A percentile compares a stretch with the other conserved stretches of the same genome.
These are phyloP conservation scores for Ophiobolus disseminans DNA, from an alignment of 2,329 filamentous ascomycete genomes.

Conservation along the genomic window DNA sequence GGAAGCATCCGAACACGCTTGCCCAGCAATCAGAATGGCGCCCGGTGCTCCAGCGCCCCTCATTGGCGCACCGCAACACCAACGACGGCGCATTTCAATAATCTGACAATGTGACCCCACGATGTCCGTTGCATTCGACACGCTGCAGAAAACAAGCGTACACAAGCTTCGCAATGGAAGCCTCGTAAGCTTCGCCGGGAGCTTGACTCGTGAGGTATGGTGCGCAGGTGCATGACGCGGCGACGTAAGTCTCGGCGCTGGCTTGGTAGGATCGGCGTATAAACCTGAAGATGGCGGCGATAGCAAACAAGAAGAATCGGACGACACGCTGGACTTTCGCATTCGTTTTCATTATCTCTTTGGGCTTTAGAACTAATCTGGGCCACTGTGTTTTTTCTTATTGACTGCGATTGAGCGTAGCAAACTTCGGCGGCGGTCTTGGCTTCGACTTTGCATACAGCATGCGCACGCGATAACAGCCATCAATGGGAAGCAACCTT, in stretches of 20 bases:
- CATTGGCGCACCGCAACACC: too few species aligned
- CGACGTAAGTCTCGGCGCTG: neutral
- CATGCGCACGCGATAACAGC: neutral
- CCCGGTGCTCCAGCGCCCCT: too few species aligned
- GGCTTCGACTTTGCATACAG: neutral
- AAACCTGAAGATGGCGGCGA: neutral
- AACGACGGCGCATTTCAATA: too few species aligned
- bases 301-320: neutral
- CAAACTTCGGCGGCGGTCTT: neutral
- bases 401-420: neutral
- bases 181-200: neutral
- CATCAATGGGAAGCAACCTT: neutral
- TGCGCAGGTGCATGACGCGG: neutral
- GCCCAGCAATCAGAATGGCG: too few species aligned
- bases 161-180: conserved; percentile 2
- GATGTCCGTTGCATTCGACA: conserved; percentile 1
- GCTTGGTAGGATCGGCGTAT: neutral
- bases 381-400: neutral
- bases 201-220: neutral
- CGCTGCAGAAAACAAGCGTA: neutral
- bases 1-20: too few species aligned
- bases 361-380: neutral
- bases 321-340: neutral
- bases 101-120: too few species aligned
- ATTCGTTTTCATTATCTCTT: too few species aligned